Evolutionary conservation across 2,329 filamentous ascomycete genomes (phyloP).

Genomic region (Pestalotiopsis sp.): DNA sequence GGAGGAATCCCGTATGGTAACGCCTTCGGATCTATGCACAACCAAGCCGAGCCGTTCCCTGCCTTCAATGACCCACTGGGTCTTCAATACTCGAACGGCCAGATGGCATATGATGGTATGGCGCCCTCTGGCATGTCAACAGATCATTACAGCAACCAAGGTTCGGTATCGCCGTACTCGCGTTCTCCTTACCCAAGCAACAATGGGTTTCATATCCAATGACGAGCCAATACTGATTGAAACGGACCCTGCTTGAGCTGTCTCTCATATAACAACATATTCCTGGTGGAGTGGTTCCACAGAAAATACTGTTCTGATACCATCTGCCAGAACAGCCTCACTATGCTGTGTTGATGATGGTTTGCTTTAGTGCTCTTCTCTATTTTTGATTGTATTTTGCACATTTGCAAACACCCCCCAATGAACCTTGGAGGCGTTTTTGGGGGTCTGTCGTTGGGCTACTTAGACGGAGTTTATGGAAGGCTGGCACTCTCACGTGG

Average conservation of each 20-base stretch:
- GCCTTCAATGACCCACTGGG: slow-evolving; percentile 38
- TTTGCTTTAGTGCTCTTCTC: not conserved
- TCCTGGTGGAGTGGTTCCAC: not conserved
- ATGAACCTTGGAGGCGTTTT: not conserved
- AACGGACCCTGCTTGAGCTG: not conserved
- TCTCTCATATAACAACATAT: not conserved
- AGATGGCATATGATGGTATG: slow-evolving; percentile 35
- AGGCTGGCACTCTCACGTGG: not conserved
- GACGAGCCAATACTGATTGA: slow-evolving; percentile 18
- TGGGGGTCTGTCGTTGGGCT: too few species aligned
- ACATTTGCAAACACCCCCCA: not conserved
- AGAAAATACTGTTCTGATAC: not conserved
- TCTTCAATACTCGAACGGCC: slow-evolving; percentile 34
- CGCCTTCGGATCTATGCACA: slow-evolving; percentile 33
- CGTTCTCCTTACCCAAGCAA: slow-evolving; percentile 43
- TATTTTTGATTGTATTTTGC: not conserved
- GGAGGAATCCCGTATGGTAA: slow-evolving; percentile 25
- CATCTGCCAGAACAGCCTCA: not conserved
- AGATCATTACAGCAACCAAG: slow-evolving; percentile 41
- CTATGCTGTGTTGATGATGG: not conserved
- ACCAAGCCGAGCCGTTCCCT: slow-evolving; percentile 40
- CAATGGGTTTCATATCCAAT: slow-evolving; percentile 34
- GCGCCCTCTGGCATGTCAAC: slow-evolving; percentile 32
- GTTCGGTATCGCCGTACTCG: slow-evolving; percentile 45
- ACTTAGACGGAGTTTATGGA: not conserved